phyloP scores from a whole-genome alignment of 108 stramenopile species.

The Hondaea fermentalgiana region DNA sequence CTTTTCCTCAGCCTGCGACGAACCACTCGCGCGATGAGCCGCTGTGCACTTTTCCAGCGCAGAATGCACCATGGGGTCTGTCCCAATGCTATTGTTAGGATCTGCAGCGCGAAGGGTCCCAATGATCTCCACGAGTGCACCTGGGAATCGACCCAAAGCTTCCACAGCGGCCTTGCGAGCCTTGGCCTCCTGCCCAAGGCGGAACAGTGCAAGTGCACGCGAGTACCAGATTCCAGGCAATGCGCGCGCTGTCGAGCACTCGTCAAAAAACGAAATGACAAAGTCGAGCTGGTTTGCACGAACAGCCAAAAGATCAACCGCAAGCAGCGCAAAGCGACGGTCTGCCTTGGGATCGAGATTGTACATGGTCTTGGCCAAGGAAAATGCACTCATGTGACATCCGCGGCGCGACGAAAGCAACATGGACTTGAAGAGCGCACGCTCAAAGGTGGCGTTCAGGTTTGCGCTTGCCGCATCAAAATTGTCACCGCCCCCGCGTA shows the following conservation, averaged over 20 bases:
- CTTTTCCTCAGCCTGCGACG: not conserved
- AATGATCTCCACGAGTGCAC: not conserved
- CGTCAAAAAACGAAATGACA: not conserved
- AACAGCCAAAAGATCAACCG: not conserved
- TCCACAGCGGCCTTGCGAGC: not conserved
- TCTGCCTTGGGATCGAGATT: not conserved
- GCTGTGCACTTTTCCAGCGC: not conserved
- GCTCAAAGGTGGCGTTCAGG: not conserved
- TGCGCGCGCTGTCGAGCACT: not conserved
- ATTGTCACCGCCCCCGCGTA: not conserved
- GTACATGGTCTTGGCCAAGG: not conserved
- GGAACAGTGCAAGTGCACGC: not conserved
- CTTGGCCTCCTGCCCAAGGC: not conserved
- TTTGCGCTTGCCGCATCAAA: not conserved
- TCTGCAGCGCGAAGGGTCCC: not conserved
- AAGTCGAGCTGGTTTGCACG: not conserved
- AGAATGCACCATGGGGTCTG: not conserved
- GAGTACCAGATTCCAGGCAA: not conserved
- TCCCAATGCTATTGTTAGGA: not conserved
- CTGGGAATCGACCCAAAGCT: not conserved
- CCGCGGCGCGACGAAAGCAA: not conserved
- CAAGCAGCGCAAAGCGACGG: not conserved
- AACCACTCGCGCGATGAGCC: not conserved
- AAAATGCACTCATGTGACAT: not conserved
- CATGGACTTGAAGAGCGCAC: slow-evolving; percentile 6